Conservation (phyloP, 73 alveolate species). For the Tetrahymena elliotti region DNA sequence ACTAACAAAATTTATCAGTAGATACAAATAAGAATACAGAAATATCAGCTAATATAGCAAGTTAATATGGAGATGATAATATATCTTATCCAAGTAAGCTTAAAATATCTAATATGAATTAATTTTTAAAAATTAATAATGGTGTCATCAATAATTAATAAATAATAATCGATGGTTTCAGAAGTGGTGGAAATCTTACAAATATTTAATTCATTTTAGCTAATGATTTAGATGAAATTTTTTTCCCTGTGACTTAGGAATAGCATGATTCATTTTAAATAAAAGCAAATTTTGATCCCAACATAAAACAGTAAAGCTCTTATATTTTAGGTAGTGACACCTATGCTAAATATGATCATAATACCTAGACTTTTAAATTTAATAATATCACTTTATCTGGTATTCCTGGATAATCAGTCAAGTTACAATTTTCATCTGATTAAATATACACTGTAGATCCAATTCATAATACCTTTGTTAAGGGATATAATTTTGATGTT, state of each 20-base stretch:
- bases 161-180: not conserved
- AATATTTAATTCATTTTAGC: not conserved
- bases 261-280: not conserved
- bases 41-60: not conserved
- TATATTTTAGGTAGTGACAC: not conserved
- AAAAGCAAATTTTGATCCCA: not conserved
- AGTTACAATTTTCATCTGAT: not conserved
- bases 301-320: not conserved
- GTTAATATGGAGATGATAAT: not conserved
- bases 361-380: not conserved
- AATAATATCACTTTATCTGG: not conserved
- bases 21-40: not conserved
- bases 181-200: not conserved
- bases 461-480: not conserved
- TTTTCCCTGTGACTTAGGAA: not conserved
- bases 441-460: not conserved
- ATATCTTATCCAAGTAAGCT: not conserved
- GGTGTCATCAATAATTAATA: not conserved
- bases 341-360: not conserved
- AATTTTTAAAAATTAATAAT: not conserved
- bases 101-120: not conserved
- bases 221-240: not conserved
- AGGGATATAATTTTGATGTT: not conserved
- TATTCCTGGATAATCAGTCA: not conserved
- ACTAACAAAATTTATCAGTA: not conserved